phyloP scores from a whole-genome alignment of 306 rosid species.

The Hippophae gyantsensis region DNA sequence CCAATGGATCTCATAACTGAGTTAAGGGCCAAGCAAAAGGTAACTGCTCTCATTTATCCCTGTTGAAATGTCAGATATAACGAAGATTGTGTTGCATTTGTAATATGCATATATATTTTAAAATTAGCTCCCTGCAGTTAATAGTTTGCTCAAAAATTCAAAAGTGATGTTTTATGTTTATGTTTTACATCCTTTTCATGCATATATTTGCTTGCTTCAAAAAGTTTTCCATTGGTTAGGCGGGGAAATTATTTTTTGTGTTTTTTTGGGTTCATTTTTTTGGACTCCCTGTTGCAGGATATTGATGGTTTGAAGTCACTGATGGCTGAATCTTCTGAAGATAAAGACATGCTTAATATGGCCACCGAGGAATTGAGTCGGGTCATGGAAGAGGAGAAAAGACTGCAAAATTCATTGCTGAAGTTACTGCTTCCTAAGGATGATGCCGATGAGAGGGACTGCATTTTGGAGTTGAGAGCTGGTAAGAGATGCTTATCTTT shows the following conservation, averaged over 20 bases:
- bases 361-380: conserved; percentile 54
- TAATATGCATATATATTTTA: too few relatives aligned
- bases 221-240: conserved; percentile 1
- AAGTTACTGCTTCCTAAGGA: conserved; percentile 83
- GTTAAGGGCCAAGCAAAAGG: conserved; percentile 73
- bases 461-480: conserved; percentile 95
- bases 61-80: too few relatives aligned
- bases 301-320: conserved; percentile 58
- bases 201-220: not conserved
- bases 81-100: too few relatives aligned
- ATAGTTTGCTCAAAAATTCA: not conserved
- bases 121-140: not conserved
- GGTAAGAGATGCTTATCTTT: conserved; percentile 31
- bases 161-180: not conserved
- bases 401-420: conserved; percentile 49
- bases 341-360: conserved; percentile 79
- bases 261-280: conserved; percentile 5
- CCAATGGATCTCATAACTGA: conserved; percentile 55
- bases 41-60: conserved; percentile 7
- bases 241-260: not conserved
- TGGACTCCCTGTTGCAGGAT: conserved; percentile 36
- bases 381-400: conserved; percentile 51
- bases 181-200: not conserved
- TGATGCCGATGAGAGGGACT: conserved; percentile 92
- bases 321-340: conserved; percentile 57